Percentiles rank a stretch among this genome's conserved stretches.
phyloP scores from a whole-genome alignment of 1,284 basidiomycete species.

The Melampsora larici-populina region DNA sequence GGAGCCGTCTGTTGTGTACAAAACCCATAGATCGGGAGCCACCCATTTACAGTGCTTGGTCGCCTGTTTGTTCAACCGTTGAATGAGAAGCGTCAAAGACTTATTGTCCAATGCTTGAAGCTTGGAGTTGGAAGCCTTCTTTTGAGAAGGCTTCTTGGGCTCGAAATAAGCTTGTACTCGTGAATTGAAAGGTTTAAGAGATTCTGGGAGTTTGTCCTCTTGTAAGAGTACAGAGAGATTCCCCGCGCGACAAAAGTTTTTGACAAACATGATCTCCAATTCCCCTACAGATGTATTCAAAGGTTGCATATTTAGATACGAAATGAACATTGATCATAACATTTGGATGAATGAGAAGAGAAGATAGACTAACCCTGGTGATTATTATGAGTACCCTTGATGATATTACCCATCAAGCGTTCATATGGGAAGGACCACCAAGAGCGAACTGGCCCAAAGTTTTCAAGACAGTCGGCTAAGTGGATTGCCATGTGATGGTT shows the following conservation, averaged over 20 bases:
- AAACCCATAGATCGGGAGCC: not conserved
- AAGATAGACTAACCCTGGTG: slow-evolving; percentile 5
- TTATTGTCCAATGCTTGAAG: not conserved
- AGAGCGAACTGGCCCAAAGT: slow-evolving; percentile 7
- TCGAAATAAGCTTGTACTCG: slow-evolving; percentile 6
- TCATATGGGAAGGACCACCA: slow-evolving; percentile 36
- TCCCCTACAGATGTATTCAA: too few relatives aligned
- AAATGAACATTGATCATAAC: too few relatives aligned
- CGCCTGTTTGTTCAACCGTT: slow-evolving; percentile 5
- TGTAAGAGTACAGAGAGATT: slow-evolving; percentile 1
- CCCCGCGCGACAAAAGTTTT: too few relatives aligned
- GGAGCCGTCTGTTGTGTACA: not conserved
- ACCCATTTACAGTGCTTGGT: not conserved
- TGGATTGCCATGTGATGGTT: slow-evolving; percentile 38
- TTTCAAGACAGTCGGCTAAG: too few relatives aligned
- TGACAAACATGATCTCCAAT: slow-evolving; percentile 31
- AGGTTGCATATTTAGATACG: too few relatives aligned
- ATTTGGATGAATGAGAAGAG: too few relatives aligned
- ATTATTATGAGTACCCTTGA: slow-evolving; percentile 17
- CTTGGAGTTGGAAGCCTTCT: not conserved
- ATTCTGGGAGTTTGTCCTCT: not conserved
- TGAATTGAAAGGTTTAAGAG: not conserved
- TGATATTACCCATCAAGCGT: slow-evolving; percentile 6
- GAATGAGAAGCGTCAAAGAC: not conserved
- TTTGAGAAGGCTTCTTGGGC: not conserved